Conservation (phyloP, 306 rosid species). For the Prinsepia uniflora region DNA sequence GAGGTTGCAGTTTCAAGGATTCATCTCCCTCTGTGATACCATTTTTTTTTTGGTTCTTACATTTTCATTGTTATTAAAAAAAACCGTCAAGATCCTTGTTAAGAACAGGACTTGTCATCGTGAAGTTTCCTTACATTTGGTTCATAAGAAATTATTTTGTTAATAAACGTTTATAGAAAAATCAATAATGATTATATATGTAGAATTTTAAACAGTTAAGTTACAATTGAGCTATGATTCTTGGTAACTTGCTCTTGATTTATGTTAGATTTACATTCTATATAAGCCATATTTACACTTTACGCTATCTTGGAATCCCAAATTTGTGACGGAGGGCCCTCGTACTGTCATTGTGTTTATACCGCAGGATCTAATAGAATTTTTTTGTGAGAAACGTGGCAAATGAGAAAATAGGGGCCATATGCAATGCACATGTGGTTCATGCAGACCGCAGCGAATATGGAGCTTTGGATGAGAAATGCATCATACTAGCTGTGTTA, state of each 20-base stretch:
- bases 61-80: neutral
- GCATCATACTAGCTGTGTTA: slow-evolving; percentile 61
- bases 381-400: slow-evolving; percentile 67
- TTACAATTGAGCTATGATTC: neutral
- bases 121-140: neutral
- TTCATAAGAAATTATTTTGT: neutral
- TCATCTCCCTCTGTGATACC: neutral
- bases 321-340: neutral
- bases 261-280: neutral
- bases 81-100: neutral
- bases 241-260: neutral
- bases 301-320: slow-evolving; percentile 4
- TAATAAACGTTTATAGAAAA: neutral
- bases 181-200: neutral
- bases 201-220: neutral
- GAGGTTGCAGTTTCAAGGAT: neutral
- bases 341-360: slow-evolving; percentile 22
- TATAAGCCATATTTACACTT: neutral
- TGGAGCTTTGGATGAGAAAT: slow-evolving; percentile 71
- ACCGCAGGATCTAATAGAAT: slow-evolving; percentile 58
- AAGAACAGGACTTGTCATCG: neutral
- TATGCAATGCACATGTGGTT: slow-evolving; percentile 94
- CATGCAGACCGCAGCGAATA: slow-evolving; percentile 70
- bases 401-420: slow-evolving; percentile 66
- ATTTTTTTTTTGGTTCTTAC: neutral